These are phyloP conservation scores for Mesostigma viride DNA, from an alignment of 139 green algal genomes.

Conservation along the genomic window DNA sequence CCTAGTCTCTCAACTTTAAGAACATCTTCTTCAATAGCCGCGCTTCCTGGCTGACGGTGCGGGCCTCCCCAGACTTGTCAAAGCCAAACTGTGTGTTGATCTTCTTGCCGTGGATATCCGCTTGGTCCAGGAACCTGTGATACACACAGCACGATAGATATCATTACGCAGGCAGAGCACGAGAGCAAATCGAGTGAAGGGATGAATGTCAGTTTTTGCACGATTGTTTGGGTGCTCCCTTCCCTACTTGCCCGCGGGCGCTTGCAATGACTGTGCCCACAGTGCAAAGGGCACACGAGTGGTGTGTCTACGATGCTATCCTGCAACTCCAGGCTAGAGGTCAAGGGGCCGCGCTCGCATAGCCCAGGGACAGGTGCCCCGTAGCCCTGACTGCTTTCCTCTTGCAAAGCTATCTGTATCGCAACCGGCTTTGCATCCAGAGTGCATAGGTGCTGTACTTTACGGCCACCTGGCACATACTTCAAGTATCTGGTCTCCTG, in stretches of 20 bases:
- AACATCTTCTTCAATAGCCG: conserved; percentile 28
- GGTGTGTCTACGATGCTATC: not conserved
- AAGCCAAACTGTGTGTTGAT: conserved; percentile 7
- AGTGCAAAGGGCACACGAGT: not conserved
- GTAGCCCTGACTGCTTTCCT: no score
- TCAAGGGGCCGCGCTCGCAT: no score
- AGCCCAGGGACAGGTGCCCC: no score
- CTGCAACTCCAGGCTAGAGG: no score
- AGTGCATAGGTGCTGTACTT: no score
- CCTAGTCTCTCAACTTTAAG: conserved; percentile 29
- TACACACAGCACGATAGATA: conserved; percentile 53
- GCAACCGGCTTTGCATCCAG: no score
- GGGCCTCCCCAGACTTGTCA: not conserved
- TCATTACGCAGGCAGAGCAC: conserved; percentile 8
- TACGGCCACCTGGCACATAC: no score
- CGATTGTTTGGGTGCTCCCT: not conserved
- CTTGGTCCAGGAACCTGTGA: conserved; percentile 46
- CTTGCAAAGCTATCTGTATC: no score
- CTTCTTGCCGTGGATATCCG: conserved; percentile 38
- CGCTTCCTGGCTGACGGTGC: conserved; percentile 24
- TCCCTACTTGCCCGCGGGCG: not conserved
- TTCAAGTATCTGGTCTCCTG: no score
- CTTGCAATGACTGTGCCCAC: not conserved
- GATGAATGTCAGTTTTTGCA: not conserved
- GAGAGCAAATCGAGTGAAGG: not conserved